phyloP scores from a whole-genome alignment of 1,139 yeast genomes.

The Wickerhamiella pararugosa region DNA sequence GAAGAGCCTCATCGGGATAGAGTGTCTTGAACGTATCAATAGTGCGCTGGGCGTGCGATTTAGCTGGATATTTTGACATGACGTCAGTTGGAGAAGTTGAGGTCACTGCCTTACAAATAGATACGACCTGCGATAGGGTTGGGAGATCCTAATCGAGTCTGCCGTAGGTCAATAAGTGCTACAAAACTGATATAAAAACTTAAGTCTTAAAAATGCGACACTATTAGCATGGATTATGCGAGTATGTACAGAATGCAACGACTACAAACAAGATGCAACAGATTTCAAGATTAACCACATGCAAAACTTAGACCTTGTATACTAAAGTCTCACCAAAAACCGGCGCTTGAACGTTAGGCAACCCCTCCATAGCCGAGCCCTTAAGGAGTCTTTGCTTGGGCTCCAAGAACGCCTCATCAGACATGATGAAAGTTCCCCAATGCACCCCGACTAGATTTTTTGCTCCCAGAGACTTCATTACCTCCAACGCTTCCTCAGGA shows the following conservation, averaged over 20 bases:
- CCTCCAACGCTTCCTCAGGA: constrained; percentile 60
- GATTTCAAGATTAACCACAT: no score
- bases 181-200: no score
- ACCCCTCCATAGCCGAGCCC: constrained; percentile 17
- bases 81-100: no score
- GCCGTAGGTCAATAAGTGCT: no score
- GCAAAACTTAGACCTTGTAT: neutral
- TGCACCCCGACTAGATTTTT: constrained; percentile 70
- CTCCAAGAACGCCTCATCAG: constrained; percentile 77
- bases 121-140: no score
- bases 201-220: no score
- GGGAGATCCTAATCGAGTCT: no score
- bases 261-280: no score
- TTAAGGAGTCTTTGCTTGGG: constrained; percentile 39
- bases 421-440: constrained; percentile 88
- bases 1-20: constrained; percentile 16
- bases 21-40: constrained; percentile 24
- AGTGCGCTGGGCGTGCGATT: constrained; percentile 36
- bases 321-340: constrained; percentile 38
- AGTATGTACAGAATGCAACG: no score
- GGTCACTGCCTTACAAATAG: no score
- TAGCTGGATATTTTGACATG: constrained; percentile 35
- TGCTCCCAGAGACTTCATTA: constrained; percentile 49
- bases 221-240: no score
- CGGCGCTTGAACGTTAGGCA: constrained; percentile 31